Evolutionary conservation across 352 stramenopile species (phyloP).

Genomic region (Phytophthora cryptogea): DNA sequence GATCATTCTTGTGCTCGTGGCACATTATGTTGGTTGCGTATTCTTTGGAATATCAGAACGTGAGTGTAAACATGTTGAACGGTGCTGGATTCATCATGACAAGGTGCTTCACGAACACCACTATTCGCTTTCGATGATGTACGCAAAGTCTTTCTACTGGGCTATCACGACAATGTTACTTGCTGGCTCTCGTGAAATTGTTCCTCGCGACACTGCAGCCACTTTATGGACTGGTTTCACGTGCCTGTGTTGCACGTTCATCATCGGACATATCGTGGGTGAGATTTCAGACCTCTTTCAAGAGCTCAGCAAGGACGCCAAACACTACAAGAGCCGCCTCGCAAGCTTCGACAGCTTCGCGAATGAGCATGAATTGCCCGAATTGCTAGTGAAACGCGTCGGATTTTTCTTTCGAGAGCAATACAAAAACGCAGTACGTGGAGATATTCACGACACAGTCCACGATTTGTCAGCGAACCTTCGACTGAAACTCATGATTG

Average conservation of each 20-base stretch:
- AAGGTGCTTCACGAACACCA: constrained; percentile 64
- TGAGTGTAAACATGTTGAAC: constrained; percentile 41
- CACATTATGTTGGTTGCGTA: constrained; percentile 66
- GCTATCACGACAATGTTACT: constrained; percentile 66
- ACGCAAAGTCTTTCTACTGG: constrained; percentile 77
- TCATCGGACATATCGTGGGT: constrained; percentile 78
- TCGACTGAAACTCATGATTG: constrained; percentile 72
- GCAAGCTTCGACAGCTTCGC: constrained; percentile 79
- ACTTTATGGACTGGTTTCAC: constrained; percentile 65
- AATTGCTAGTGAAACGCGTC: constrained; percentile 50
- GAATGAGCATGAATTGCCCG: constrained; percentile 58
- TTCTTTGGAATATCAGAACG: constrained; percentile 77
- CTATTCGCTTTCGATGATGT: constrained; percentile 48
- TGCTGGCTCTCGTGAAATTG: constrained; percentile 59
- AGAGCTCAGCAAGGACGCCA: constrained; percentile 71
- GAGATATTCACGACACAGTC: constrained; percentile 49
- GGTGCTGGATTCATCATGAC: constrained; percentile 72
- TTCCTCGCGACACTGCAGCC: constrained; percentile 41
- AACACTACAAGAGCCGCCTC: constrained; percentile 70
- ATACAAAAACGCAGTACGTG: constrained; percentile 50
- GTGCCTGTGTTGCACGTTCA: constrained; percentile 69
- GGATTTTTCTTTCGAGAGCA: constrained; percentile 67
- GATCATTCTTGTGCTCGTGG: constrained; percentile 63
- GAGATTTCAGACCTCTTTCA: constrained; percentile 78
- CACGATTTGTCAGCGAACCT: constrained; percentile 73